Conservation (phyloP, 2,329 filamentous ascomycete species). For the Fusarium sp. region DNA sequence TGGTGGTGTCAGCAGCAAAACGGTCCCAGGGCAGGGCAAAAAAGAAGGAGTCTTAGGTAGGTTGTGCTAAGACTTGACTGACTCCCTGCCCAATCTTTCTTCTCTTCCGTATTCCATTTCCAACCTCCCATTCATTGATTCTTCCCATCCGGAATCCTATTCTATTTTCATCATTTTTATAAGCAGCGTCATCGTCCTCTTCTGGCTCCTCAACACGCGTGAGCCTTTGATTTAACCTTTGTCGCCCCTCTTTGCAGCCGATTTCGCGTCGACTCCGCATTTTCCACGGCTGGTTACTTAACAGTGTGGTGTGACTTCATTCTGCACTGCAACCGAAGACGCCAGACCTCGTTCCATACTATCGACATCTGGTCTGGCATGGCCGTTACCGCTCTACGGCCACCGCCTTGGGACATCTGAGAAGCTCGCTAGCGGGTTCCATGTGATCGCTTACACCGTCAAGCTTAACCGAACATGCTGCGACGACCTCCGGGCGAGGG, state of each 20-base stretch:
- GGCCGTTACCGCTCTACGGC: slow-evolving; percentile 34
- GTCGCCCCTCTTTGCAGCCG: slow-evolving; percentile 23
- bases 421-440: slow-evolving; percentile 35
- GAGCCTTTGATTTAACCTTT: slow-evolving; percentile 1
- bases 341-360: slow-evolving; percentile 7
- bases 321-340: slow-evolving; percentile 31
- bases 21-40: slow-evolving; percentile 37
- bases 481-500: slow-evolving; percentile 73
- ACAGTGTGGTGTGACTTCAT: slow-evolving; percentile 46
- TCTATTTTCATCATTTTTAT: slow-evolving; percentile 4
- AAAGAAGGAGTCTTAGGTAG: slow-evolving; percentile 22
- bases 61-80: slow-evolving; percentile 18
- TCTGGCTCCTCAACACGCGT: background rate
- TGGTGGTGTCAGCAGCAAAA: slow-evolving; percentile 40
- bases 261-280: slow-evolving; percentile 36
- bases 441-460: slow-evolving; percentile 43
- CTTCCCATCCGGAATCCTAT: slow-evolving; percentile 12
- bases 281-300: slow-evolving; percentile 14
- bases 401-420: slow-evolving; percentile 23
- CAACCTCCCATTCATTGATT: slow-evolving; percentile 11
- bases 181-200: background rate
- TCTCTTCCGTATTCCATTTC: slow-evolving; percentile 24
- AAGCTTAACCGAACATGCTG: slow-evolving; percentile 62
- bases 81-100: slow-evolving; percentile 40
- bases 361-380: slow-evolving; percentile 29